These are phyloP conservation scores for Clonostachys solani DNA, from an alignment of 2,329 filamentous ascomycete genomes.

Conservation along the genomic window DNA sequence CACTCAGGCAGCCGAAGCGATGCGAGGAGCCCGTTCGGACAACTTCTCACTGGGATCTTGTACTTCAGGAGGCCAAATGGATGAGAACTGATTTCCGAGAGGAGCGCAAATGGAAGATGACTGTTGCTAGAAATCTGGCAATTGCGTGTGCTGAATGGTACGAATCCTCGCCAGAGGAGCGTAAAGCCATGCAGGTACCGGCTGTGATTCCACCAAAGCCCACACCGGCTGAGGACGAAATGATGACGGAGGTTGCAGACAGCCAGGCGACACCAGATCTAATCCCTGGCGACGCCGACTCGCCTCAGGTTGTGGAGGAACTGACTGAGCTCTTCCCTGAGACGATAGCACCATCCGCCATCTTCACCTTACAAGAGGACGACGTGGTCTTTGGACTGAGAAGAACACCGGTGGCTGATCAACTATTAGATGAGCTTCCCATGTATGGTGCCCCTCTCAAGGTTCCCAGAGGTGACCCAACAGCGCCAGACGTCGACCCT, in stretches of 20 bases:
- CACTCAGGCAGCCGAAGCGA: slow-evolving; percentile 81
- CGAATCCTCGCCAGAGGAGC: slow-evolving; percentile 57
- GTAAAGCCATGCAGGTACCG: slow-evolving; percentile 64
- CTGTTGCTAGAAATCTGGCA: slow-evolving; percentile 75
- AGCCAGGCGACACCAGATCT: slow-evolving; percentile 63
- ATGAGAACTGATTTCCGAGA: slow-evolving; percentile 95
- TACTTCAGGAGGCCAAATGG: slow-evolving; percentile 93
- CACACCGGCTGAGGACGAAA: slow-evolving; percentile 17
- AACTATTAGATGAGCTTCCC: slow-evolving; percentile 75
- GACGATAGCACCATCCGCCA: slow-evolving; percentile 65
- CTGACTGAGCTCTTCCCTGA: slow-evolving; percentile 32
- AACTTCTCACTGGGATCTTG: slow-evolving; percentile 76
- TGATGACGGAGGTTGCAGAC: slow-evolving; percentile 25
- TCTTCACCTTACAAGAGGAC: slow-evolving; percentile 78
- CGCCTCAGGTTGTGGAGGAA: slow-evolving; percentile 37
- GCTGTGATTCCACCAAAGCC: slow-evolving; percentile 41
- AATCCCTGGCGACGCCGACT: slow-evolving; percentile 58
- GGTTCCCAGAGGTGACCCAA: slow-evolving; percentile 52
- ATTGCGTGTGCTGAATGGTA: slow-evolving; percentile 83
- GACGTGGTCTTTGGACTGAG: slow-evolving; percentile 78
- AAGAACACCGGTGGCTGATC: slow-evolving; percentile 69
- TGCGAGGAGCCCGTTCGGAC: slow-evolving; percentile 75
- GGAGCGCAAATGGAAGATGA: slow-evolving; percentile 90
- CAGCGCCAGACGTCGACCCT: slow-evolving; percentile 54
- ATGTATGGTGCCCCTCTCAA: slow-evolving; percentile 66